Evolutionary conservation across 2,329 filamentous ascomycete species (phyloP).

Genomic region (Beauveria caledonica): DNA sequence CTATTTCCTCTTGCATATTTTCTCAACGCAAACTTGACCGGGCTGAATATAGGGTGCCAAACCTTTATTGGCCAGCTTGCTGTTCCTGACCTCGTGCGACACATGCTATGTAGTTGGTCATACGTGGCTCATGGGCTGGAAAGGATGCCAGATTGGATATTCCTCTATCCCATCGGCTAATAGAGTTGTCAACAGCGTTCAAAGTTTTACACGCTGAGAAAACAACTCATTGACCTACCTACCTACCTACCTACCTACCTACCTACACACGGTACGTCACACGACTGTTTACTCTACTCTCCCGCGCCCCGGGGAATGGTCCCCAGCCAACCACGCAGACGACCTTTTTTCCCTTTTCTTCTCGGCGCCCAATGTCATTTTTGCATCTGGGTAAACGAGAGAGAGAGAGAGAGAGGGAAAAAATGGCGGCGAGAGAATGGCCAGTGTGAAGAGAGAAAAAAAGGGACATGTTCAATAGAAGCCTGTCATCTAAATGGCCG

Average conservation of each 20-base stretch:
- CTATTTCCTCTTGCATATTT: slow-evolving; percentile 1
- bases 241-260: no score
- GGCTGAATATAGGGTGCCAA: background rate
- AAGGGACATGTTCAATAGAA: background rate
- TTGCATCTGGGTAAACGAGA: background rate
- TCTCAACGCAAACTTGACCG: background rate
- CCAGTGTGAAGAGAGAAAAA: no score
- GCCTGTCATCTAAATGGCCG: background rate
- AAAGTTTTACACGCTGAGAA: background rate
- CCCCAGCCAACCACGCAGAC: background rate
- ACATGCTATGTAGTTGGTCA: slow-evolving; percentile 2
- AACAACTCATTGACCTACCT: background rate
- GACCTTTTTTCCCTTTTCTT: background rate
- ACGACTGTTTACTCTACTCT: slow-evolving; percentile 3
- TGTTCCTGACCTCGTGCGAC: slow-evolving; percentile 3
- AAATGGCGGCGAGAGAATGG: background rate
- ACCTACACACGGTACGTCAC: background rate
- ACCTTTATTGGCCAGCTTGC: background rate
- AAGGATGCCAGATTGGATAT: background rate
- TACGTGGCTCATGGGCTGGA: background rate
- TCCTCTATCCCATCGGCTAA: background rate
- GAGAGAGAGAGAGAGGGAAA: no score
- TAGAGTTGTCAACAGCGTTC: background rate
- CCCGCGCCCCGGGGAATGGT: background rate
- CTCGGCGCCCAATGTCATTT: background rate